Base-by-base conservation (phyloP, 495 filamentous ascomycete genomes). In the Alectoria sarmentosa region DNA sequence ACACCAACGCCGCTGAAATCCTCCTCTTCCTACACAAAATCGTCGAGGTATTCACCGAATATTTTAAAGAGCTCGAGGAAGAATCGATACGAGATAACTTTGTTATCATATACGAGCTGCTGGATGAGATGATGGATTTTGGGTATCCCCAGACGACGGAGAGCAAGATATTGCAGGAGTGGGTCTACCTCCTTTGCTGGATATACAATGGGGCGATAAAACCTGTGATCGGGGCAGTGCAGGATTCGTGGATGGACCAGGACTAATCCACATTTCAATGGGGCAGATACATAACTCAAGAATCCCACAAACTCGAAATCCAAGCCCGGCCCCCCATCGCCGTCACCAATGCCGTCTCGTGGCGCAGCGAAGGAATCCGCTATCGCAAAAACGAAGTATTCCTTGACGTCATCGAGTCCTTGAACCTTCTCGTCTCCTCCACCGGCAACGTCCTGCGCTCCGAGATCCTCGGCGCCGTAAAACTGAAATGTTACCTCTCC, bases 41-140 rank as follows among this genome's bases (percentile, higher is more conserved):
- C 60, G 95, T 99, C 69, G 95, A 98, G 77, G 95, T 98, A 57
- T 98, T 99, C 73, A 98, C 95, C 52, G 95, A 99, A 75, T 99
- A 99, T 79, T 99, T 99, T 82, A 99, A 99, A 75, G 93, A 96
- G 71, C 84, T 99, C 61, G 95, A 99, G 76, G 95, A 99, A 76
- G 95, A 99, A 77, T 96, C 90, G 75, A 99, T 99, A 73, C 88
- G 95, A 63, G 95, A 99, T 78, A 99, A 99, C 80, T 99, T 98
- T 70, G 95, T 99, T 75, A 84, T 99, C 71, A 99, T 99, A 71
- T 99, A 99, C 80, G 95, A 99, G 77, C 78, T 99, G 61, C 84
- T 99, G 67, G 95, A 99, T 74, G 95, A 99, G 79, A 99, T 99
- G 95, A 99, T 99, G 95, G 95, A 99, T 76, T 99, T 98, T 79